Base-by-base conservation (phyloP, 1,284 basidiomycete genomes). In the Trametes pubescens region DNA sequence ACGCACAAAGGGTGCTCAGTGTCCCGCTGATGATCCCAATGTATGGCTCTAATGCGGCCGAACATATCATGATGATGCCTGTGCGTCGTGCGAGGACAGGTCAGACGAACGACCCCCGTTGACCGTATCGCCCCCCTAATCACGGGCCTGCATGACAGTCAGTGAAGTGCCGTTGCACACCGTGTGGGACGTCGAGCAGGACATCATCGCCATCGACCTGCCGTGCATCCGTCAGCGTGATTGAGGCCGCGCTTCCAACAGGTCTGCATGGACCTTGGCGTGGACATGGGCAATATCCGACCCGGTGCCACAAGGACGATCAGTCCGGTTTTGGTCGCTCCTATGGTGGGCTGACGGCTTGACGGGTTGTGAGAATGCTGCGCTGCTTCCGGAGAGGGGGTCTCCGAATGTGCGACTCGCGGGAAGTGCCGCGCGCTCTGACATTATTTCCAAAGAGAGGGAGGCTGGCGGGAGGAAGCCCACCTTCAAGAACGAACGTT, bases 11-110 rank as follows among this genome's bases (percentile, higher is more conserved):
- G 59, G 47, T 29, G 54, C 37, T 53, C 11, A 40, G 46, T 44
- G 57, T 56, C 48, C 57, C 38, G 26, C 32, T 48, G 56, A 57
- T 57, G 55, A 24, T 47, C 26, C 43, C 53, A 49, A 52, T 59
- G 52, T 49, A 49, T 44, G 52, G 63, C 35, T 44, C 14, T 49
- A 61, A 46, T 46, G 66, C 61, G 64, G 66, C 46, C 44, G 55
- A 53, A 65, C 59, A 59, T 34, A 57, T 65, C 66, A 65, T 68
- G 67, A 68, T 64, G 67, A 68, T 64, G 49, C 53, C 51, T 61
- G 47, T 24, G 21, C 16, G 18, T 6, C 21, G 43, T 16, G 26
- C 22, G 47, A 24, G 47, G 35, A 40, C 56, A 54, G 26, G 46
- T 61, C 51, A 37, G 43, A 40, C 35, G 51, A 51, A 64, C 37